These are phyloP conservation scores for Phytophthora pini DNA, from an alignment of 352 stramenopile species.

Conservation along the genomic window DNA sequence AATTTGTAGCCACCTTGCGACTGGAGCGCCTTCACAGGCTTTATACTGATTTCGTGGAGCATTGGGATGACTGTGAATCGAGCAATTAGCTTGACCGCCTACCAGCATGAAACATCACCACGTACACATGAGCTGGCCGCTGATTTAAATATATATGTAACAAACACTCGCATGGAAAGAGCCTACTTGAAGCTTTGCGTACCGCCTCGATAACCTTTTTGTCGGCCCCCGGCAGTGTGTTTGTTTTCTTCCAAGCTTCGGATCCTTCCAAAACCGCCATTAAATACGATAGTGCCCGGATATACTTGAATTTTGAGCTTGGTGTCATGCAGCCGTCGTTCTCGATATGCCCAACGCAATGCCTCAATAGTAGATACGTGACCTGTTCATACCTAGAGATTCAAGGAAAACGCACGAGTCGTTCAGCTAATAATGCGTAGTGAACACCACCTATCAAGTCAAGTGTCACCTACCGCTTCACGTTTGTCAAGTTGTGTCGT, in stretches of 20 bases:
- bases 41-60: conserved; percentile 56
- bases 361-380: conserved; percentile 59
- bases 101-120: not conserved
- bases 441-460: not conserved
- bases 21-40: conserved; percentile 34
- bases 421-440: not conserved
- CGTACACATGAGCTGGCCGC: conserved; percentile 3
- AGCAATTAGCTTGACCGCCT: conserved; percentile 52
- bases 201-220: conserved; percentile 67
- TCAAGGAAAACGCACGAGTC: not conserved
- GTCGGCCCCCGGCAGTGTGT: conserved; percentile 40
- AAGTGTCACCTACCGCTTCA: conserved; percentile 54
- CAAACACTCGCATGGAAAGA: conserved; percentile 10
- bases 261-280: conserved; percentile 55
- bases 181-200: conserved; percentile 38
- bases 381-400: conserved; percentile 65
- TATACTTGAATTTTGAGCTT: conserved; percentile 54
- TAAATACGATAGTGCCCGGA: conserved; percentile 57
- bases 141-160: not conserved
- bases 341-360: conserved; percentile 57
- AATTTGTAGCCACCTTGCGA: conserved; percentile 29
- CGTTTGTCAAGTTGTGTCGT: conserved; percentile 66
- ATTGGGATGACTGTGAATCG: conserved; percentile 61
- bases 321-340: conserved; percentile 42
- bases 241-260: conserved; percentile 31